Conservation (phyloP, 2,329 filamentous ascomycete genomes). For the Ascochyta viciae-villosae region DNA sequence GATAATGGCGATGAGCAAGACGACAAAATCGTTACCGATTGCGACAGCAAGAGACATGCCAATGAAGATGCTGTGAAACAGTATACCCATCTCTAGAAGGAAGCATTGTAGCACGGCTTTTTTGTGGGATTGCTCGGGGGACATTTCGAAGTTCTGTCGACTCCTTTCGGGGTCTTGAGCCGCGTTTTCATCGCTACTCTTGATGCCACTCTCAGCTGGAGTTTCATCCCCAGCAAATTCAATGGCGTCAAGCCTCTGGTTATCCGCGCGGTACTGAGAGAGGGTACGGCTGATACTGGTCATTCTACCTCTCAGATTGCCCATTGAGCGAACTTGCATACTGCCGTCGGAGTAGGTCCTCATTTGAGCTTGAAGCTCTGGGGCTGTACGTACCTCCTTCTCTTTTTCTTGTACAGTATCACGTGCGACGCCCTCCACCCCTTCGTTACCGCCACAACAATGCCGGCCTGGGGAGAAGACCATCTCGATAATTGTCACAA, state of each 20-base stretch:
- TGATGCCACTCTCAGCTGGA: conserved; percentile 47
- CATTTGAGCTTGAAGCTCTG: conserved; percentile 16
- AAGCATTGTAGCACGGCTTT: conserved; percentile 45
- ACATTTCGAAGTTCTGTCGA: conserved; percentile 21
- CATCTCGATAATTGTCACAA: conserved; percentile 68
- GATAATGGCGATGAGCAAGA: conserved; percentile 66
- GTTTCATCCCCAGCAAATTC: conserved; percentile 50
- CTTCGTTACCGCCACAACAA: conserved; percentile 61
- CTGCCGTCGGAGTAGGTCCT: conserved; percentile 32
- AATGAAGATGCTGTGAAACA: conserved; percentile 70
- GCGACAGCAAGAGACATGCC: conserved; percentile 66
- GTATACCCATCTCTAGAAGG: conserved; percentile 65
- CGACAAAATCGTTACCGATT: conserved; percentile 60
- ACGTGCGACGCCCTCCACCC: conserved; percentile 30
- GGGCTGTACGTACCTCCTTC: not conserved
- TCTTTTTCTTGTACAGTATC: conserved; percentile 15
- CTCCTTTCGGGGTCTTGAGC: conserved; percentile 33
- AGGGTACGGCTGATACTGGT: conserved; percentile 42
- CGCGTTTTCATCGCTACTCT: conserved; percentile 32
- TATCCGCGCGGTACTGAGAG: conserved; percentile 36
- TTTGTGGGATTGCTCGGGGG: conserved; percentile 34
- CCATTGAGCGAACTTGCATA: conserved; percentile 34
- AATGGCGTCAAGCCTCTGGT: conserved; percentile 42
- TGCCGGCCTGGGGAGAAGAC: conserved; percentile 64
- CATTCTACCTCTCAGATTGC: conserved; percentile 31